Evolutionary conservation across 352 stramenopile genomes (phyloP).

Genomic region (Phytopythium ostracodes): DNA sequence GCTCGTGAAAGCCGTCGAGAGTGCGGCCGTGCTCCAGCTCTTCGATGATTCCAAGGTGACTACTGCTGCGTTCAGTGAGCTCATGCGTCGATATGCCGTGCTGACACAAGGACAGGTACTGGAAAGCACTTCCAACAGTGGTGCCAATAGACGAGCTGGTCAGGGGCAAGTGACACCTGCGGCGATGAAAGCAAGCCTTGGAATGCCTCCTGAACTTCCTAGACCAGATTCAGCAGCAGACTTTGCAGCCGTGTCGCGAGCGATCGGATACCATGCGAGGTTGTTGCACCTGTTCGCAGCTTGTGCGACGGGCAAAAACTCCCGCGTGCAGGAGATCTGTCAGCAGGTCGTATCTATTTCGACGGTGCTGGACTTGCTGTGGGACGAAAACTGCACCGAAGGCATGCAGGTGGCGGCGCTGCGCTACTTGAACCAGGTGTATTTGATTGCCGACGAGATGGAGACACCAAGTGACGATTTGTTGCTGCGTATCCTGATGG

Average conservation of each 20-base stretch:
- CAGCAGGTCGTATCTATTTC: constrained; percentile 55
- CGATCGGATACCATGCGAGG: constrained; percentile 51
- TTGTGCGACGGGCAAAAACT: constrained; percentile 58
- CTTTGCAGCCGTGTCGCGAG: constrained; percentile 11
- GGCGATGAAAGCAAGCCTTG: neutral
- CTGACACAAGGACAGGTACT: constrained; percentile 7
- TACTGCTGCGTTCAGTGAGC: constrained; percentile 18
- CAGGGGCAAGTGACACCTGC: neutral
- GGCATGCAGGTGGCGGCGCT: constrained; percentile 45
- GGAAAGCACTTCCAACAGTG: neutral
- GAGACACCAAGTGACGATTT: constrained; percentile 37
- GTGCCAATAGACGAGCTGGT: neutral
- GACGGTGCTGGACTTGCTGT: constrained; percentile 36
- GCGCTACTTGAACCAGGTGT: constrained; percentile 59
- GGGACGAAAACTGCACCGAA: constrained; percentile 35
- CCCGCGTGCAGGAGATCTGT: constrained; percentile 57
- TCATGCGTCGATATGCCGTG: constrained; percentile 25
- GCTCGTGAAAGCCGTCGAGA: constrained; percentile 61
- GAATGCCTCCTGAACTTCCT: neutral
- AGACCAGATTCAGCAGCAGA: neutral
- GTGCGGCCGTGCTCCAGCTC: constrained; percentile 38
- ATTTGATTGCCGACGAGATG: constrained; percentile 50
- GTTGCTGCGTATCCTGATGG: constrained; percentile 29
- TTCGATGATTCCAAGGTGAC: constrained; percentile 41
- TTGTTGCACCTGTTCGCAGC: constrained; percentile 58